Base-by-base conservation (phyloP, 805 yeast genomes). In the Wickerhamomyces ciferrii region DNA sequence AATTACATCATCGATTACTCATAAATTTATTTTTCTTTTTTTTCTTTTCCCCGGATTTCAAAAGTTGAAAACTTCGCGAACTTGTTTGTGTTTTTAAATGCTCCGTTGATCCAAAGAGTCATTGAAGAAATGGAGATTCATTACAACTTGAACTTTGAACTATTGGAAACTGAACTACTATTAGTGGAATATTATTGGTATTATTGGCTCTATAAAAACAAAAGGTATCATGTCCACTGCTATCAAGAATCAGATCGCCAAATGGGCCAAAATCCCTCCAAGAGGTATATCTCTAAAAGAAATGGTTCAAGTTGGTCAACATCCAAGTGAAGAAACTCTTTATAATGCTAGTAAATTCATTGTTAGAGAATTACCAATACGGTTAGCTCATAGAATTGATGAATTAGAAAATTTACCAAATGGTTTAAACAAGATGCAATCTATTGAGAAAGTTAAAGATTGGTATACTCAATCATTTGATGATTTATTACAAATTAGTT, bases 381-480 rank as follows among this genome's bases (percentile, higher is more conserved):
- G 97, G 49, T 71, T 89, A 42, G 95, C 96, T 2, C 87, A 85
- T 57, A 76, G 95, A 44, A 96, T 89, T 31, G 82, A 85, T 60
- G 96, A 89, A 58, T 70, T 90, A 48, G 95, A 89, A 38, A 76
- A 78, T 23, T 76, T 94, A 27, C 96, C 97, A 0, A 72, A 81
- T 54, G 90, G 88, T 0, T 71, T 90, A 45, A 76, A 74, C 53
- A 72, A 81, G 27, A 83, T 83, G 80, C 88, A 89, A 1, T 81
- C 89, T 3, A 87, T 91, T 43, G 69, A 77, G 43, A 75, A 81
- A 52, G 96, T 89, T 17, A 77, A 83, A 49, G 80, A 88, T 60
- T 90, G 97, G 96, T 90, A 89, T 62, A 91, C 91, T 1, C 94
- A 88, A 61, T 83, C 92, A 9, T 90, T 90, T 63, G 90, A 88